Evolutionary conservation across 2,329 filamentous ascomycete genomes (phyloP).

Genomic region (Ophiostoma perfectum): DNA sequence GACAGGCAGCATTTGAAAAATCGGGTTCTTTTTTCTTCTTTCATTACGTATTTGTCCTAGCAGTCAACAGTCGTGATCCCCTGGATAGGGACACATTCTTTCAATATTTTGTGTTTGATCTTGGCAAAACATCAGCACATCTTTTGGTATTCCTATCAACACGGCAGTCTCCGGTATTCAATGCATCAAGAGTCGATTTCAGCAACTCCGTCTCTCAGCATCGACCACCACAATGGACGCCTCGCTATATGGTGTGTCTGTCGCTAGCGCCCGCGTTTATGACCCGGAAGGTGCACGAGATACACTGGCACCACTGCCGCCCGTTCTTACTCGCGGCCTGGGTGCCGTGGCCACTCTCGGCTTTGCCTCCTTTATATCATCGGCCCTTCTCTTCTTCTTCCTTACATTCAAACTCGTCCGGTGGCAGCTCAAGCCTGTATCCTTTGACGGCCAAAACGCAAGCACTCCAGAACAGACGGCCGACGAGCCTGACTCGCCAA

Average conservation of each 20-base stretch:
- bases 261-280: slow-evolving; percentile 17
- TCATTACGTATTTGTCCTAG: not conserved
- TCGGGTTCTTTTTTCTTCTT: too few relatives aligned
- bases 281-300: slow-evolving; percentile 31
- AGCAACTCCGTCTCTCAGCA: not conserved
- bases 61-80: not conserved
- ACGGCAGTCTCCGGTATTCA: too few relatives aligned
- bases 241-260: not conserved
- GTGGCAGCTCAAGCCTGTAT: slow-evolving; percentile 32
- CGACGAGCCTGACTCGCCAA: slow-evolving; percentile 9
- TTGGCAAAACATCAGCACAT: too few relatives aligned
- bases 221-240: not conserved
- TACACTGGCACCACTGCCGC: slow-evolving; percentile 35
- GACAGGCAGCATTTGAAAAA: not conserved
- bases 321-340: slow-evolving; percentile 35
- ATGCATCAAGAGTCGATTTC: not conserved
- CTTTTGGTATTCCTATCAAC: too few relatives aligned
- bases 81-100: not conserved
- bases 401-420: slow-evolving; percentile 35
- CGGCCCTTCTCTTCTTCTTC: slow-evolving; percentile 33
- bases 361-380: slow-evolving; percentile 36
- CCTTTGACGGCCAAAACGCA: slow-evolving; percentile 17
- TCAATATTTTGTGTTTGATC: not conserved
- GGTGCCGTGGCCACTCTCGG: slow-evolving; percentile 37
- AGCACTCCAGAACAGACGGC: slow-evolving; percentile 3